Base-by-base conservation (phyloP, 305 asterid genomes). In the Solanum hybrid region DNA sequence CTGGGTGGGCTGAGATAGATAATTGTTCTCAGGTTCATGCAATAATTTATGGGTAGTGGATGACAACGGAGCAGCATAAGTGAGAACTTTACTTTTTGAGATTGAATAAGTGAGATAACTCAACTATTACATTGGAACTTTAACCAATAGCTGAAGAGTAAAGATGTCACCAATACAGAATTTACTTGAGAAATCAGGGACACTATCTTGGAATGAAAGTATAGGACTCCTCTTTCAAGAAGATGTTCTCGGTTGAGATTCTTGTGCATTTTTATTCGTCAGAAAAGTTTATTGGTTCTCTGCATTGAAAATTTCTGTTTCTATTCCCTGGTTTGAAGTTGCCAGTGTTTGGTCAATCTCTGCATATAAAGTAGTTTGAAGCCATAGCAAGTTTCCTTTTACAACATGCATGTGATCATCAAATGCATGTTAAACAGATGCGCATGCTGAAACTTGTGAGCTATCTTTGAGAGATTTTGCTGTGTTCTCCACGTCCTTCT, bases 361-460 rank as follows among this genome's bases (percentile, higher is more conserved):
- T 85, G 87, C 76, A 56, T 19, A 22, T 32, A 85, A 56, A 85
- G n/a, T 85, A 85, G 88, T 56, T 85, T 85, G 77, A 85, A 32
- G 32, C 42, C 42, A 31, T 85, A 6, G n/a, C 14, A 85, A 60
- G 73, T 84, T 85, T 12, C 45, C 88, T 32, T 85, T 56, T 60
- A 85, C 76, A 34, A 31, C 45, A 7, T 85, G 88, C 88, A 32
- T 85, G 22, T 85, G 76, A 85, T 51, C 29, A 31, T 31, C 45
- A 85, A 51, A 85, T 56, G 32, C 76, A 31, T 82, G 40, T 29
- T 45, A 29, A 29, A 29, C 29, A 82, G 73, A 51, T 82, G 35
- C 14, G 11, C 73, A 29, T 85, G 87, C 87, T 84, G 88, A 85
- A 60, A 85, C 77, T 56, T 56, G 88, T 32, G 42, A 12, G 32